Conservation (phyloP, 257 asterid genomes). For the Solanum chmielewskii region DNA sequence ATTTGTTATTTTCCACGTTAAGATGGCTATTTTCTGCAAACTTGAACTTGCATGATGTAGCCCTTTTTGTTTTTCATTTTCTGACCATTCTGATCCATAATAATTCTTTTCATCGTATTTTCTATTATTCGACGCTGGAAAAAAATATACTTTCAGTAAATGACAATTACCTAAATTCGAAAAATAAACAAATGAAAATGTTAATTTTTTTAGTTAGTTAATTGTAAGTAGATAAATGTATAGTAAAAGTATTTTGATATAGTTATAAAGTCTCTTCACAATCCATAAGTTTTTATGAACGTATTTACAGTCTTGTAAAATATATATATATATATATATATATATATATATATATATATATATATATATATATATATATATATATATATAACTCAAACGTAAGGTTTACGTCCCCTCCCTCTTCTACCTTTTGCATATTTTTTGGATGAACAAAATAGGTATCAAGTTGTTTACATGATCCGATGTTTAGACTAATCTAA, state of each 20-base stretch:
- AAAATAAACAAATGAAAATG: too few species aligned
- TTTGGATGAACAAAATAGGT: background rate
- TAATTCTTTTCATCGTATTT: background rate
- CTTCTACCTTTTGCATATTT: background rate
- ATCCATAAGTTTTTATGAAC: background rate
- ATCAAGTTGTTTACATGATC: background rate
- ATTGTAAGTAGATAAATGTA: background rate
- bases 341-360: too few species aligned
- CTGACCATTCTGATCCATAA: constrained; percentile 3
- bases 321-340: too few species aligned
- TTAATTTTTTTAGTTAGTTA: background rate
- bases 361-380: too few species aligned
- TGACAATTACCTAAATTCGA: fast-evolving
- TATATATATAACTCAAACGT: too few species aligned
- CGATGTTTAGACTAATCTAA: background rate
- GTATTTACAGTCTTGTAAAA: too few species aligned
- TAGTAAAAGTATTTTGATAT: background rate
- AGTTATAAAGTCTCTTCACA: background rate
- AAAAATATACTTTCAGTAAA: background rate
- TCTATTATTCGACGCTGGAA: background rate
- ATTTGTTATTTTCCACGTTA: background rate
- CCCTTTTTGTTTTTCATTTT: background rate
- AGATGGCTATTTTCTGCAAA: constrained; percentile 1
- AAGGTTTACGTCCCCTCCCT: background rate
- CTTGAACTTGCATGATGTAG: constrained; percentile 1